Percentiles rank a stretch among this genome's conserved stretches.
These are phyloP conservation scores for Flaveria robusta DNA, from an alignment of 129 eudicot species.

Conservation along the genomic window DNA sequence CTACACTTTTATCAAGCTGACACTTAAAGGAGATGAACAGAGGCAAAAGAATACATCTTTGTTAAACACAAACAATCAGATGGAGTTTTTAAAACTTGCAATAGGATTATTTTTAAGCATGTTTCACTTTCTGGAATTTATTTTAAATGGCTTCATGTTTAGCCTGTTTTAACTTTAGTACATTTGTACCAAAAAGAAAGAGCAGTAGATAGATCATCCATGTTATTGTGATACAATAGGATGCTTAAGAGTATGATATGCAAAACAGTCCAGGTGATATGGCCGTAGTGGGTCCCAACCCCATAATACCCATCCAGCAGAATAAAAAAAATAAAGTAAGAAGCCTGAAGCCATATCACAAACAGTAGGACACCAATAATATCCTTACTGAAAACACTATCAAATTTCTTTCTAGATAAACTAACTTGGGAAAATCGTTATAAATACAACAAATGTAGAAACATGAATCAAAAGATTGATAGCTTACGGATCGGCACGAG, in stretches of 20 bases:
- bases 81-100: neutral
- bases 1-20: constrained; percentile 2
- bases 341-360: constrained; percentile 1
- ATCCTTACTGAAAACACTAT: constrained; percentile 7
- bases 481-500: constrained; percentile 96
- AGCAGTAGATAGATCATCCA: constrained; percentile 5
- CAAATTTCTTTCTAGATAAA: neutral
- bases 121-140: neutral
- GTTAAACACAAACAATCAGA: neutral
- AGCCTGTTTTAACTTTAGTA: neutral
- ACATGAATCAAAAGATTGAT: constrained; percentile 5
- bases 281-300: neutral
- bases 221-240: neutral
- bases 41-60: neutral
- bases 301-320: neutral
- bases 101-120: neutral
- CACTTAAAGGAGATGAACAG: neutral
- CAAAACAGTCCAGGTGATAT: neutral
- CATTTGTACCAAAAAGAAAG: constrained; percentile 7
- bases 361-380: constrained; percentile 1
- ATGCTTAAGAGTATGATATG: constrained; percentile 2
- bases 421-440: neutral
- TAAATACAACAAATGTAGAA: constrained; percentile 17
- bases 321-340: neutral
- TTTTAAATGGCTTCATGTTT: neutral